Conservation (phyloP, 208 protist species). For the Leishmania braziliensis region DNA sequence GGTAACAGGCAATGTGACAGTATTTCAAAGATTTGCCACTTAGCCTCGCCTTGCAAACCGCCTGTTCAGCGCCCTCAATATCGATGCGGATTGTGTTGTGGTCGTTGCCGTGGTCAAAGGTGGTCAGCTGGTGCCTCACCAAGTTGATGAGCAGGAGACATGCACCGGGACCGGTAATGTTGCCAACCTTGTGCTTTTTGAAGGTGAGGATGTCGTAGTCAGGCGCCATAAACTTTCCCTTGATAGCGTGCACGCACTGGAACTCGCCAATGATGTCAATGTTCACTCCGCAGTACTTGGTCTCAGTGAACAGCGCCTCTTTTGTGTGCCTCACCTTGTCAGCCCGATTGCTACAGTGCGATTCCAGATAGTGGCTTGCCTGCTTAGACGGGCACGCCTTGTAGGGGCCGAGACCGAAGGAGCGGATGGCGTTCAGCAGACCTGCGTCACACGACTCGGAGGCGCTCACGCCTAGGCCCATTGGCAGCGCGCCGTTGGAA, state of each 20-base stretch:
- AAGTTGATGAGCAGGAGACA: constrained; percentile 76
- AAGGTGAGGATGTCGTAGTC: constrained; percentile 77
- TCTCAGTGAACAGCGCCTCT: constrained; percentile 71
- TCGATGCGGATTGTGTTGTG: constrained; percentile 63
- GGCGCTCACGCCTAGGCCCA: constrained; percentile 77
- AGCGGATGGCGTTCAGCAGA: constrained; percentile 45
- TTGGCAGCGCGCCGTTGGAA: constrained; percentile 64
- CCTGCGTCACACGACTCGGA: constrained; percentile 69
- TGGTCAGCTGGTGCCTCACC: constrained; percentile 60
- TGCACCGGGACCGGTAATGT: constrained; percentile 45
- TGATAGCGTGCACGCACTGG: constrained; percentile 70
- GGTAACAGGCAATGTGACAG: constrained; percentile 55
- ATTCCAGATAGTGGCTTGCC: constrained; percentile 35
- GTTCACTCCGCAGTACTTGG: constrained; percentile 73
- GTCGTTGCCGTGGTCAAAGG: constrained; percentile 38
- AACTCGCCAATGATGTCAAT: constrained; percentile 93
- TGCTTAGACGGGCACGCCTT: constrained; percentile 9
- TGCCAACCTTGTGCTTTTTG: constrained; percentile 47
- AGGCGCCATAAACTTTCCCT: constrained; percentile 56
- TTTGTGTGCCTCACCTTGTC: constrained; percentile 52
- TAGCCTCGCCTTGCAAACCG: constrained; percentile 54
- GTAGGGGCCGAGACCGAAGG: constrained; percentile 33
- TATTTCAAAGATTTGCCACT: constrained; percentile 55
- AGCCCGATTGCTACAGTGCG: constrained; percentile 32
- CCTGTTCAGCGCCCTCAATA: constrained; percentile 52